Evolutionary conservation across 768 basidiomycete species (phyloP).

Genomic region (Cytidiella melzeri): DNA sequence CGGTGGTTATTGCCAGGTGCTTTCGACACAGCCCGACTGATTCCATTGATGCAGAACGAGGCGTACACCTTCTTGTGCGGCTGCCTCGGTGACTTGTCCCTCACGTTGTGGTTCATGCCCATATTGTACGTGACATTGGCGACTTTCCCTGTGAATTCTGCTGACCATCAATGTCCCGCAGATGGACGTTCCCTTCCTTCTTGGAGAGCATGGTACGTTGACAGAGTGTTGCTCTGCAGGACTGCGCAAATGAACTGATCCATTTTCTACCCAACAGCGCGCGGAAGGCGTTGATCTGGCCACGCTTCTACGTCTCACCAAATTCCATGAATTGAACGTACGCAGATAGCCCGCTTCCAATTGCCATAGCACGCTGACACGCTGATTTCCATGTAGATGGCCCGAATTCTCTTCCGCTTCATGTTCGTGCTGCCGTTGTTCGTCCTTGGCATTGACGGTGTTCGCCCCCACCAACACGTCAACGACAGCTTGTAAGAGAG

Average conservation of each 20-base stretch:
- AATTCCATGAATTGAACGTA: constrained; percentile 80
- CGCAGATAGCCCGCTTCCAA: constrained; percentile 19
- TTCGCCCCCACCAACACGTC: constrained; percentile 52
- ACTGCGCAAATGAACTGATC: not conserved
- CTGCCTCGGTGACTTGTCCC: constrained; percentile 56
- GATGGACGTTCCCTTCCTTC: constrained; percentile 65
- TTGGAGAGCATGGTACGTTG: constrained; percentile 48
- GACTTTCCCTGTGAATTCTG: not conserved
- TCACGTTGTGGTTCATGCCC: constrained; percentile 73
- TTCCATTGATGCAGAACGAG: constrained; percentile 45
- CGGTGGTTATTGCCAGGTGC: constrained; percentile 9
- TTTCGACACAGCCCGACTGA: constrained; percentile 1
- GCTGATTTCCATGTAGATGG: constrained; percentile 36
- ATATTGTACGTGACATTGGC: constrained; percentile 43
- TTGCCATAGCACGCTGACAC: not conserved
- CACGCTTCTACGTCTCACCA: constrained; percentile 68
- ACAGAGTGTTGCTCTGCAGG: not conserved
- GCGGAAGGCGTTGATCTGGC: constrained; percentile 53
- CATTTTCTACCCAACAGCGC: constrained; percentile 36
- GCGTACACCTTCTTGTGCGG: constrained; percentile 67
- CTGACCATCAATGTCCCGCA: constrained; percentile 19
- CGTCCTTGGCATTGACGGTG: constrained; percentile 65
- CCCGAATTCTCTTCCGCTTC: constrained; percentile 70
- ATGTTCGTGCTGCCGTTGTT: constrained; percentile 61
- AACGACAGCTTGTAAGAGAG: constrained; percentile 50